Evolutionary conservation across 2,329 filamentous ascomycete species (phyloP).

Genomic region (Bertia moriformis): DNA sequence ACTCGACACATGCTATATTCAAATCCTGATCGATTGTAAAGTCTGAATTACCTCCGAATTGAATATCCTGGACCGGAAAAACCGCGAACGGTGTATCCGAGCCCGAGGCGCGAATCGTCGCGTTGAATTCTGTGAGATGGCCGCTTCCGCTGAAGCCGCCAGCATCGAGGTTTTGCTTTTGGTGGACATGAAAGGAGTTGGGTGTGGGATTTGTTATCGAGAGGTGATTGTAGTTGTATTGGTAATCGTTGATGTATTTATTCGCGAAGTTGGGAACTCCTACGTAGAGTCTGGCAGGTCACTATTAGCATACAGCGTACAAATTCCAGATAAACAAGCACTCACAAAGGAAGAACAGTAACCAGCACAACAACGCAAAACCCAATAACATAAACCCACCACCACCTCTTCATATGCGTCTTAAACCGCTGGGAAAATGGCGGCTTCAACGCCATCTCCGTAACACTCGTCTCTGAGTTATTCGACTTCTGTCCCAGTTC

Average conservation of each 20-base stretch:
- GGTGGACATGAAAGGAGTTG: background rate
- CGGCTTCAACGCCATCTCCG: too few species aligned
- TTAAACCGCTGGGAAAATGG: background rate
- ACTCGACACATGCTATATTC: background rate
- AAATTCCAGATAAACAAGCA: too few species aligned
- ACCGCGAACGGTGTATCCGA: background rate
- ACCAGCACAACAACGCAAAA: background rate
- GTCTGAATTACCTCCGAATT: background rate
- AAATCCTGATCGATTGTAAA: background rate
- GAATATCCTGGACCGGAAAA: background rate
- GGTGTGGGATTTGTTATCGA: background rate
- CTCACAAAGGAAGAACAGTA: background rate
- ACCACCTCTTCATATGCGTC: background rate
- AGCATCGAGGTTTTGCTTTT: background rate
- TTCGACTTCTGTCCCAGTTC: too few species aligned
- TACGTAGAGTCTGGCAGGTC: background rate
- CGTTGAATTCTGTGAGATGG: background rate
- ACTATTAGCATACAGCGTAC: too few species aligned
- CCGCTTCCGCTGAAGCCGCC: background rate
- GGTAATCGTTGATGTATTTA: background rate
- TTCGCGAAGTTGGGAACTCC: background rate
- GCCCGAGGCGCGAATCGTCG: background rate
- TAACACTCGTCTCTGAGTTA: too few species aligned
- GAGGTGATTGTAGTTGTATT: background rate
- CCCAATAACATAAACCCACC: background rate